A percentile compares a stretch with the other conserved stretches of the same genome.
Evolutionary conservation across 805 yeast genomes (phyloP).

Genomic region (Starmerella apicola): DNA sequence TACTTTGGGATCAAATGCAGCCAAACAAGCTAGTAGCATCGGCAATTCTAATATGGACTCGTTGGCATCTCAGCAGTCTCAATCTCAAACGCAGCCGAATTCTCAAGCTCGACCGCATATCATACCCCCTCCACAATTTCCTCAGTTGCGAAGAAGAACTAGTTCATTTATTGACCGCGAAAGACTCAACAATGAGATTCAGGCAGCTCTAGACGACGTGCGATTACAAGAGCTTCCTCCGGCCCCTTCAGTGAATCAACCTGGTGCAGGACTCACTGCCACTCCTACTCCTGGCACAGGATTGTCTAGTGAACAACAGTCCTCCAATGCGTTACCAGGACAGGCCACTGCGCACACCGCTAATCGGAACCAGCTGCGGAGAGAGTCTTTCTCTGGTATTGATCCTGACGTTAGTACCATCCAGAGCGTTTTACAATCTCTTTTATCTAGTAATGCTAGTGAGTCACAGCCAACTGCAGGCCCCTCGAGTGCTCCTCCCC

Average conservation of each 20-base stretch:
- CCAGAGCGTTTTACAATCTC: conserved; percentile 15
- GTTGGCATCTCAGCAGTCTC: not conserved
- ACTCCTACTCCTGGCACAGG: not conserved
- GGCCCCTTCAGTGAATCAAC: not conserved
- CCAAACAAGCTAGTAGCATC: not conserved
- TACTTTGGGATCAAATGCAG: not conserved
- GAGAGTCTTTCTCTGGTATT: not conserved
- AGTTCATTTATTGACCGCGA: too few species aligned
- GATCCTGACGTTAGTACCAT: conserved; percentile 19
- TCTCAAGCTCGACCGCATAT: too few species aligned
- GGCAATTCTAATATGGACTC: not conserved
- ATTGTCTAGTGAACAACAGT: not conserved
- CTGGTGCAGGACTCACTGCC: not conserved
- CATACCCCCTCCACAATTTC: too few species aligned
- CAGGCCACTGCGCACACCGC: not conserved
- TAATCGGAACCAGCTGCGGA: not conserved
- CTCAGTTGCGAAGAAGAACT: too few species aligned
- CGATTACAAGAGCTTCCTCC: too few species aligned
- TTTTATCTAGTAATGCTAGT: conserved; percentile 6
- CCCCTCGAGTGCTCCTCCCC: not conserved
- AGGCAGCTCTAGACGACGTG: not conserved
- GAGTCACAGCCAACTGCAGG: not conserved
- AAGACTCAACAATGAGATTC: not conserved
- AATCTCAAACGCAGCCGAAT: not conserved
- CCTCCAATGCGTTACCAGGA: not conserved